Base-by-base conservation (phyloP, 2,329 filamentous ascomycete species). In the Arthrobotrys sphaeroides region DNA sequence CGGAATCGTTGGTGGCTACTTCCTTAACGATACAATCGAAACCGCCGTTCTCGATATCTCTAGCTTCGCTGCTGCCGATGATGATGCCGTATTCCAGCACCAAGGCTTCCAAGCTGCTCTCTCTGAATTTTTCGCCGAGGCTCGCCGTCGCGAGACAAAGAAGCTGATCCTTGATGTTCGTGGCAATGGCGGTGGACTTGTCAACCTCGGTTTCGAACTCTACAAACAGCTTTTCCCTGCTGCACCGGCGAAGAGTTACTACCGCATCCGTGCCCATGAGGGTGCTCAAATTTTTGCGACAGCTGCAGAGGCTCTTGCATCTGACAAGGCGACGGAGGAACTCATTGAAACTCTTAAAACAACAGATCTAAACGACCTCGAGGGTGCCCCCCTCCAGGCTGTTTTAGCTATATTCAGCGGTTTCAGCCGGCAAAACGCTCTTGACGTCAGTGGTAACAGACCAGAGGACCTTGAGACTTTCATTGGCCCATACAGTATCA, bases 101-200 rank as follows among this genome's bases (percentile, higher is more conserved):
- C 7, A 3, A 1, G 70, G 70, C 1, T 68, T 68, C 70, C 70
- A 67, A 20, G 55, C 53, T 22, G 70, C 70, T 1, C 55, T 74
- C 10, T 13, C 24, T 24, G 62, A 26, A 3, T 74, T 74, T 28
- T 68, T 74, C 36, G 55, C 45, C 7, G 70, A 74, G 22, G 43
- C 47, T 43, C 20, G 28, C 22, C 53, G 62, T 3, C 47, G 40
- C 18, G 45, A 28, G 4, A 53, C 70, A 9, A 55, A 74, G 42
- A 66, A 53, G 18, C 20, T 91, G 5, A 84, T 91, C 26, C 86
- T 91, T 73, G 90, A 91, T 77, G 79, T 91, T 5, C 85, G 86
- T 2, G 84, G 83, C 1, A 92, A 91, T 77, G 83, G 83, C 0
- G 90, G 89, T 43, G 89, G 90, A 0, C 81, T 82, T 38, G 79